Percentiles rank a stretch among this genome's conserved stretches.
Conservation (phyloP, 148 eudicot species). For the Fallopia convolvulus region DNA sequence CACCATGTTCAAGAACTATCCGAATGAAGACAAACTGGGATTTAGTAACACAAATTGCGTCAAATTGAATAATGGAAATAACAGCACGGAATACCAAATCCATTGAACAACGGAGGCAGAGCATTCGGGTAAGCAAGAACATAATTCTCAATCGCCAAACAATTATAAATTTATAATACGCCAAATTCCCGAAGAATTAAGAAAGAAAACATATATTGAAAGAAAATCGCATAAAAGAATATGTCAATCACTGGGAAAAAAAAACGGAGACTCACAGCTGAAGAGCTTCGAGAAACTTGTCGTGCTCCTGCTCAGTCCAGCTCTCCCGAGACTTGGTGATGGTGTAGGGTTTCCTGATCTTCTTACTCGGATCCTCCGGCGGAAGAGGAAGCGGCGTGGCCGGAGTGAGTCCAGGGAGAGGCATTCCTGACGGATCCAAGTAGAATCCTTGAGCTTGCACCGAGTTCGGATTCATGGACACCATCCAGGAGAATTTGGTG, state of each 20-base stretch:
- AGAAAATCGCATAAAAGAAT: too few species aligned
- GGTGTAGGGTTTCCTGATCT: conserved; percentile 53
- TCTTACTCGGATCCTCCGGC: conserved; percentile 35
- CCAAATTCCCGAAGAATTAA: not conserved
- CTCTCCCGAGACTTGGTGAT: conserved; percentile 57
- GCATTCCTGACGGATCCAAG: conserved; percentile 23
- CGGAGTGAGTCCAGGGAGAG: conserved; percentile 26
- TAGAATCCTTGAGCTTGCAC: conserved; percentile 18
- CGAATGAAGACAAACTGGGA: not conserved
- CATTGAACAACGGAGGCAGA: not conserved
- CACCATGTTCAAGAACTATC: not conserved
- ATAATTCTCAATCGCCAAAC: not conserved
- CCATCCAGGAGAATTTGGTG: conserved; percentile 17
- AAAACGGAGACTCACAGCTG: conserved; percentile 30
- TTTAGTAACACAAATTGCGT: not conserved
- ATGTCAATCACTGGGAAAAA: not conserved
- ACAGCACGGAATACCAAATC: not conserved
- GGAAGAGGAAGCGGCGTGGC: conserved; percentile 3
- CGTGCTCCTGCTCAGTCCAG: conserved; percentile 62
- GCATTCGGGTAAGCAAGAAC: not conserved
- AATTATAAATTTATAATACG: too few species aligned
- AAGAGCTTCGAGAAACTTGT: conserved; percentile 61
- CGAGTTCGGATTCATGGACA: conserved; percentile 23
- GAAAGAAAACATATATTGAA: not conserved
- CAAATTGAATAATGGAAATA: too few species aligned